These are phyloP conservation scores for Gossypium stocksii DNA, from an alignment of 345 rosid species.

Conservation along the genomic window DNA sequence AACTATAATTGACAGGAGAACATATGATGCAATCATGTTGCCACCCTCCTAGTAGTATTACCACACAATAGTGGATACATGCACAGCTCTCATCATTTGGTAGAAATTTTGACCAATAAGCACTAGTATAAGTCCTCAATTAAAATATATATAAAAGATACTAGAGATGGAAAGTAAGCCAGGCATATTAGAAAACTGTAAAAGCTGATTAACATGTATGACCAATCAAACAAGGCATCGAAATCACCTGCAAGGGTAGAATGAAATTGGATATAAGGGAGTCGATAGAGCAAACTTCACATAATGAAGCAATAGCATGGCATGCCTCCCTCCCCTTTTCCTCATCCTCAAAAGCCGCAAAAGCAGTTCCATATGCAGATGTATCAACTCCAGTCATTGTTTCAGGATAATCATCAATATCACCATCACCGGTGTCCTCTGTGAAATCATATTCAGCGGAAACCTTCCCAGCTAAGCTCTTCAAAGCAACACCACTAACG, in stretches of 20 bases:
- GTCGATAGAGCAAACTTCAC: conserved; percentile 91
- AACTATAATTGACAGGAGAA: background rate
- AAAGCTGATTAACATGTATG: background rate
- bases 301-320: conserved; percentile 85
- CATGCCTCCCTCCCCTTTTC: conserved; percentile 80
- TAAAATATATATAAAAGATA: background rate
- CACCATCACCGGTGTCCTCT: conserved; percentile 37
- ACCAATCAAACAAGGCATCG: conserved; percentile 13
- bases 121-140: background rate
- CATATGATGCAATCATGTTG: background rate
- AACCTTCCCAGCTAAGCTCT: conserved; percentile 72
- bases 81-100: background rate
- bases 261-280: conserved; percentile 91
- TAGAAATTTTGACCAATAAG: background rate
- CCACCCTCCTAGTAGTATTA: background rate
- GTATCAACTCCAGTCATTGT: conserved; percentile 28
- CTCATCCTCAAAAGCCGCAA: conserved; percentile 42
- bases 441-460: conserved; percentile 58
- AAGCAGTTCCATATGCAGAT: conserved; percentile 55
- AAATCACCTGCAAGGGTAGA: conserved; percentile 83
- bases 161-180: background rate
- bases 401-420: conserved; percentile 22
- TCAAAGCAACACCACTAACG: conserved; percentile 69
- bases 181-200: background rate
- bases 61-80: background rate